Evolutionary conservation across 352 stramenopile genomes (phyloP), one percentile per base, ranked within the genome.

Genomic region (Elongisporangium undulatum): DNA sequence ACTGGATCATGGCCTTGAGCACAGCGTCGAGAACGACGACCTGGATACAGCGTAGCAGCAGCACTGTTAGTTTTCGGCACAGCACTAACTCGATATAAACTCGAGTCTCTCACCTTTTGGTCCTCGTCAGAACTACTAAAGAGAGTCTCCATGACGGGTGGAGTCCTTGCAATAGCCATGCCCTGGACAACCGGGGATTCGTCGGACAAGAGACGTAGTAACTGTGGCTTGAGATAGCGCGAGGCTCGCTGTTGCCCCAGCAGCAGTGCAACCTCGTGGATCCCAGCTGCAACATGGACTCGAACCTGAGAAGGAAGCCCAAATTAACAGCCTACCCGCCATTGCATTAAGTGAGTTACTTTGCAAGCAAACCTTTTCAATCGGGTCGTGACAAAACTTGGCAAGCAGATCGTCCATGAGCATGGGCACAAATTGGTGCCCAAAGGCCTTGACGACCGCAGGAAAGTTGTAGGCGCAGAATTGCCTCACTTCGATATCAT

Each of bases 401-500:
- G 71, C 58, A 2, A 94, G 60, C 17, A 92, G 63, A 41, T 92
- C 79, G 34, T 94, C 85, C 72, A 94, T 82, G 49, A 92, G 74
- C 13, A 74, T 69, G 10, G 82, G 72, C 29, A 76, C 50, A 56
- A 86, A 90, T 16, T 63, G 63, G 1, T 68, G 61, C 0, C 82
- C 75, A 63, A 90, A 92, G 0, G 82, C 82, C 60, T 92, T 83
- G 15, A 94, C 79, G 19, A 89, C 68, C 1, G 85, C 85, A 15
- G 85, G 82, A 26, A 92, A 94, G 61, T 94, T 94, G 64, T 83
- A 92, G 1, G 85, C 85, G 38, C 80, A 91, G 56, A 64, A 75
- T 49, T 87, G 69, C 10, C 85, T 79, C 29, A 89, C 62, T 17
- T 79, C 56, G n/a, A 74, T 26, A n/a, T 91, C 81, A 23, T 92